Evolutionary conservation across 176 grass and related monocot species (phyloP).

Genomic region (Carex littledalei): DNA sequence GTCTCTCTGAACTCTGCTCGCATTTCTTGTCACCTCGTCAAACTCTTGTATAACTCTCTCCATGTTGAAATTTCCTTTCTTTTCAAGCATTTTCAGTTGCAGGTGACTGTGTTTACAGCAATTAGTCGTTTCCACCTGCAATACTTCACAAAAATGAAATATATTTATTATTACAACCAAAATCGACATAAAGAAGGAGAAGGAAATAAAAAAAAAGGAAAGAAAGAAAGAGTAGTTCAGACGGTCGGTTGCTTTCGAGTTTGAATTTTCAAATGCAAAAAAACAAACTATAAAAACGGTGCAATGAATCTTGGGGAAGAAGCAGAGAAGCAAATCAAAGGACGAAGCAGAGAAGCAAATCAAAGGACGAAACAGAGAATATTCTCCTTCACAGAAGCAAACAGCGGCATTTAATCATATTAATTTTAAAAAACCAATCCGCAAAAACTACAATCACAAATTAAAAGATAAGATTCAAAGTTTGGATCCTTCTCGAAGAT

Average conservation of each 20-base stretch:
- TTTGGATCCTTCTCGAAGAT: neutral
- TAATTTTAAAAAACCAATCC: neutral
- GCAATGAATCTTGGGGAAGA: neutral
- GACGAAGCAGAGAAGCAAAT: slow-evolving; percentile 25
- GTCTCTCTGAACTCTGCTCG: slow-evolving; percentile 47
- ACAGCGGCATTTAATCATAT: neutral
- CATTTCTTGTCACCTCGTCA: slow-evolving; percentile 50
- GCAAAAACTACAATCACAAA: slow-evolving; percentile 3
- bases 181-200: neutral
- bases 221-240: neutral
- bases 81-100: slow-evolving; percentile 35
- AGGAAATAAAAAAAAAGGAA: neutral
- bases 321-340: slow-evolving; percentile 21
- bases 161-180: neutral
- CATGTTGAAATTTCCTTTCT: slow-evolving; percentile 33
- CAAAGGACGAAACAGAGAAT: slow-evolving; percentile 22
- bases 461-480: neutral
- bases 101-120: neutral
- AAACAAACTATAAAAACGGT: neutral
- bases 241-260: neutral
- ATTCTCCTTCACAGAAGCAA: neutral
- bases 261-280: slow-evolving; percentile 8
- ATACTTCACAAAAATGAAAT: neutral
- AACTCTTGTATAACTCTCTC: slow-evolving; percentile 68
- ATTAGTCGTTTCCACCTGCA: neutral